Conservation (phyloP, 208 protist species). For the Leishmania major region DNA sequence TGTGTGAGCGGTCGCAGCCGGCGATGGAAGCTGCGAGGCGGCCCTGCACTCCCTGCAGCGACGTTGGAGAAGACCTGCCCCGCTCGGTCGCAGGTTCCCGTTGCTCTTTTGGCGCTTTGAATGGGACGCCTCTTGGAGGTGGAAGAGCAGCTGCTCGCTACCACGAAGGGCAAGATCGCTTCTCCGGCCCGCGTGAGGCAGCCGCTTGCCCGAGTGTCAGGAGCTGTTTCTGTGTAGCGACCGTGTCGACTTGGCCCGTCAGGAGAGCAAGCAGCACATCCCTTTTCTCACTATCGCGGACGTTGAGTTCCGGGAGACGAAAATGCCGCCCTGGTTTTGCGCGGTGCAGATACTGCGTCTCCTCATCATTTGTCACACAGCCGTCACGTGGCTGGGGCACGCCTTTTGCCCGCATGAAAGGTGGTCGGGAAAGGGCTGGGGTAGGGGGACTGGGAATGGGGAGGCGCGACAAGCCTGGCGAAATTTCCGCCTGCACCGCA, state of each 20-base stretch:
- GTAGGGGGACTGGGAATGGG: too few relatives aligned
- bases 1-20: background rate
- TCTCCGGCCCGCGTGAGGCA: background rate
- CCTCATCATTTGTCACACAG: background rate
- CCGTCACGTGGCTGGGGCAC: background rate
- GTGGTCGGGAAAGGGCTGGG: too few relatives aligned
- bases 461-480: too few relatives aligned
- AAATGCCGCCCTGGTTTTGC: background rate
- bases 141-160: background rate
- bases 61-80: constrained; percentile 2
- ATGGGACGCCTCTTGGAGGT: constrained; percentile 1
- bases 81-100: constrained; percentile 1
- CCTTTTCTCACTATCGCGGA: constrained; percentile 12
- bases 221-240: constrained; percentile 8
- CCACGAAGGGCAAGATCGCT: constrained; percentile 1
- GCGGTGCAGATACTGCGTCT: too few relatives aligned
- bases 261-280: constrained; percentile 11
- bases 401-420: background rate
- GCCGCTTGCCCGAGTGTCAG: background rate
- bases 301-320: constrained; percentile 7
- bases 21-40: background rate
- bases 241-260: background rate
- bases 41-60: background rate
- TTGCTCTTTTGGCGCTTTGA: constrained; percentile 8
- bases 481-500: too few relatives aligned